Evolutionary conservation across 108 stramenopile genomes (phyloP), one percentile per base, ranked within the genome.

Genomic region (Aurantiochytrium sp.): DNA sequence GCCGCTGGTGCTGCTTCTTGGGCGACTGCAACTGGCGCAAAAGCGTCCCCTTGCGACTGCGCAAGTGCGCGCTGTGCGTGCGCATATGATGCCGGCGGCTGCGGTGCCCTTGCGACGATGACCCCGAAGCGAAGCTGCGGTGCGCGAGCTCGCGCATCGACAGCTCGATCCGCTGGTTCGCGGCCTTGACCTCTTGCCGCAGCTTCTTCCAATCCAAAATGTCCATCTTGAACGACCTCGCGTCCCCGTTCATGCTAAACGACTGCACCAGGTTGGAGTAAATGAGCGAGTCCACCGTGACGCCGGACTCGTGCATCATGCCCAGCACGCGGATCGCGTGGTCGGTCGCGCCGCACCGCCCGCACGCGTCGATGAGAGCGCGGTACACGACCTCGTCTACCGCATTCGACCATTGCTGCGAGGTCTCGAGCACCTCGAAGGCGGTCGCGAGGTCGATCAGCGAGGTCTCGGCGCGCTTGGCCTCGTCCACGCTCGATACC

Each of bases 121-220:
- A 17, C 22, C 32, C 27, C 34, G 59, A 65, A 10, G 59, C 59
- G 19, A 65, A 65, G 59, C 59, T 65, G 8, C 59, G 59, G 34
- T 65, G 59, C 32, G 59, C 59, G 19, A 65, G 59, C 59, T 65
- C 59, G 6, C 59, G 59, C 59, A 65, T 81, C n/a, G 73, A 81
- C 0, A 12, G 39, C 19, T 41, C 73, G 45, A 81, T 81, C 6
- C 73, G 73, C 39, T 81, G 73, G 3, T 81, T 81, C 24, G 73
- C 73, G 8, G 73, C 73, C 73, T 81, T 41, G 3, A 81, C 73
- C 73, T 81, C 73, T 48, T 81, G 42, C 10, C 73, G 73, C 32
- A 81, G 73, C 73, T 81, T 81, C 12, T 81, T 48, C 73, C 73
- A 81, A n/a, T 81, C 45, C n/a, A 81, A 48, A 27, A 81, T 81